phyloP scores from a whole-genome alignment of 75 land plant species.

The Gnetum montanum region DNA sequence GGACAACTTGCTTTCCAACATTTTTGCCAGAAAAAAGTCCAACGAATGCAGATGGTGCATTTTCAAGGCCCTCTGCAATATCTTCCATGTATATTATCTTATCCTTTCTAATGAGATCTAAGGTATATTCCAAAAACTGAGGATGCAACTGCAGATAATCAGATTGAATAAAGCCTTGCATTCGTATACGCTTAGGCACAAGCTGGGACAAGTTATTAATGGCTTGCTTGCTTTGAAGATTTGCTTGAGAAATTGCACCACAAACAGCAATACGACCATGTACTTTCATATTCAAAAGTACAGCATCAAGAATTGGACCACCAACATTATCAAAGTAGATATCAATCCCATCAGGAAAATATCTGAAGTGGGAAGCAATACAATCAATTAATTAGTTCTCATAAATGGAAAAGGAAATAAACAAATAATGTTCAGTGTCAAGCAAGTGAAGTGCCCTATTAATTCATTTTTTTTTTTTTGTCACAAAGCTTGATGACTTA shows the following conservation, averaged over 20 bases:
- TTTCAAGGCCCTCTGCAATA: conserved; percentile 55
- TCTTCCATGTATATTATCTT: conserved; percentile 61
- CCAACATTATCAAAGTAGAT: conserved; percentile 25
- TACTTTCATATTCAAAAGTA: conserved; percentile 13
- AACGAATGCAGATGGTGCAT: conserved; percentile 55
- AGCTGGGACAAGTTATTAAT: conserved; percentile 3
- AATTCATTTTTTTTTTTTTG: no score
- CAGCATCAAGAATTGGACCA: conserved; percentile 19
- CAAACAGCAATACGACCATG: conserved; percentile 23
- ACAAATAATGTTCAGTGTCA: neutral
- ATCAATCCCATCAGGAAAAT: conserved; percentile 23
- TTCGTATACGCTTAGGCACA: conserved; percentile 7
- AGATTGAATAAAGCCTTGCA: conserved; percentile 36
- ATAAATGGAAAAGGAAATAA: neutral
- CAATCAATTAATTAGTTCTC: neutral
- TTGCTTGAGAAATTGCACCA: conserved; percentile 16
- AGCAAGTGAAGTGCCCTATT: neutral
- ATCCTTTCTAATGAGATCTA: conserved; percentile 27
- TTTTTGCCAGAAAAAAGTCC: conserved; percentile 66
- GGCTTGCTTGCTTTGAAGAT: neutral
- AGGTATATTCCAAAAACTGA: conserved; percentile 33
- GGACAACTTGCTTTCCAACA: conserved; percentile 66
- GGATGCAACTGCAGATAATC: conserved; percentile 39
- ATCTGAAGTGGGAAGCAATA: conserved; percentile 14
- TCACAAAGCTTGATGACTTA: no score